Conservation (phyloP, 139 green algal genomes). For the Ulvella scutata region DNA sequence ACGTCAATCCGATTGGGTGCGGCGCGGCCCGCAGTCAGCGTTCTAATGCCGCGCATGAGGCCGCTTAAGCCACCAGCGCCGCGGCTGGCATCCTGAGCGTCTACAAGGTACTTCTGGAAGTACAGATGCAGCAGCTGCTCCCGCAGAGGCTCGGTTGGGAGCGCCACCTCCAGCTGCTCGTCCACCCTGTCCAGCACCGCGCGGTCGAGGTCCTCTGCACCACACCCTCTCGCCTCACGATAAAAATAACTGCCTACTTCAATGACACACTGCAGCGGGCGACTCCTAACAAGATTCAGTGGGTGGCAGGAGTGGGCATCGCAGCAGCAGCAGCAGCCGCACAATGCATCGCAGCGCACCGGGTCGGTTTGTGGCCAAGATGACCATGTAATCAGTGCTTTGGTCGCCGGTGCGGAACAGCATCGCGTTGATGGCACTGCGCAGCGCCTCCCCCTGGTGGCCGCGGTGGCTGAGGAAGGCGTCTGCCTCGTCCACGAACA, state of each 20-base stretch:
- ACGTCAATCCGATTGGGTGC: not conserved
- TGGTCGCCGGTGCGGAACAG: slow-evolving; percentile 63
- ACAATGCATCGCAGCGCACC: slow-evolving; percentile 7
- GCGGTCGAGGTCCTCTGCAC: slow-evolving; percentile 67
- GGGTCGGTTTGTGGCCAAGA: slow-evolving; percentile 88
- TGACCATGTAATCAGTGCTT: slow-evolving; percentile 59
- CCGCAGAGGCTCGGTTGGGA: slow-evolving; percentile 52
- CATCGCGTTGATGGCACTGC: slow-evolving; percentile 84
- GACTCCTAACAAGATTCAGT: not conserved
- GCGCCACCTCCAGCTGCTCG: slow-evolving; percentile 81
- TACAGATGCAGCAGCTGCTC: slow-evolving; percentile 67
- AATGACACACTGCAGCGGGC: too few species aligned
- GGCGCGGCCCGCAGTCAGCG: not conserved
- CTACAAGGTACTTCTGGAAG: slow-evolving; percentile 71
- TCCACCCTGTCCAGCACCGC: slow-evolving; percentile 92
- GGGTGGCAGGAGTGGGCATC: not conserved
- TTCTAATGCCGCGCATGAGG: not conserved
- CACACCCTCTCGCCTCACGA: not conserved
- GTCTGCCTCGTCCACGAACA: slow-evolving; percentile 95
- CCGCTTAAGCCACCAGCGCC: too few species aligned
- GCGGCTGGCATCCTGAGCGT: slow-evolving; percentile 21
- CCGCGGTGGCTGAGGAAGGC: slow-evolving; percentile 82
- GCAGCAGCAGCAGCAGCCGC: not conserved
- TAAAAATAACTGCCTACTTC: too few species aligned
- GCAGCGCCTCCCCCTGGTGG: slow-evolving; percentile 75